Conservation (phyloP, 1,139 yeast genomes). For the Debaryomycetaceae sp. region DNA sequence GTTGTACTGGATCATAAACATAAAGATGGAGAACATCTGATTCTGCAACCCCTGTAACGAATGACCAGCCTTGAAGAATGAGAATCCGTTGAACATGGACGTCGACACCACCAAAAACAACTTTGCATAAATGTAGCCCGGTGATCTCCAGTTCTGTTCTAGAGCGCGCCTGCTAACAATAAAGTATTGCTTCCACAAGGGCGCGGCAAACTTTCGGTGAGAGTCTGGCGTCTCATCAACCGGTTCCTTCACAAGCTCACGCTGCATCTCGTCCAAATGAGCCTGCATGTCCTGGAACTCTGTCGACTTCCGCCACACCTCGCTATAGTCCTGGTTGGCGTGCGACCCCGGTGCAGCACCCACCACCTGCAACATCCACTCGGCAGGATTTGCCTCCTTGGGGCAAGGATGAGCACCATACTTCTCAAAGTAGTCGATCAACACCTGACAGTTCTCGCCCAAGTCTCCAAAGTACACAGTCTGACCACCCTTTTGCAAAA, state of each 20-base stretch:
- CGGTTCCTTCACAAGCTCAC: conserved; percentile 24
- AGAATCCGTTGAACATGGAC: conserved; percentile 60
- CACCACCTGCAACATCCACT: conserved; percentile 72
- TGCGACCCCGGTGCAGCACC: conserved; percentile 75
- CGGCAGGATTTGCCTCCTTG: conserved; percentile 64
- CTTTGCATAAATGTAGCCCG: conserved; percentile 59
- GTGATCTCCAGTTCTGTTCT: conserved; percentile 68
- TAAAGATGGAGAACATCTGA: conserved; percentile 45
- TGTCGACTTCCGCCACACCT: conserved; percentile 53
- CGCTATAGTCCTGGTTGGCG: conserved; percentile 52
- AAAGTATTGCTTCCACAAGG: conserved; percentile 34
- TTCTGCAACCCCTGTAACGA: conserved; percentile 50
- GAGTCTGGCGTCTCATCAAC: conserved; percentile 20
- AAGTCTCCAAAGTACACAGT: conserved; percentile 77
- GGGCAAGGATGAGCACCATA: conserved; percentile 56
- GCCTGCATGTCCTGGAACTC: conserved; percentile 36
- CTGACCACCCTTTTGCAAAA: conserved; percentile 63
- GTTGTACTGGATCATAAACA: conserved; percentile 38
- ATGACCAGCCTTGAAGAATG: conserved; percentile 57
- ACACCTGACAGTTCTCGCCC: conserved; percentile 49
- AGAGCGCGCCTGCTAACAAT: conserved; percentile 45
- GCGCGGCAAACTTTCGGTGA: conserved; percentile 31
- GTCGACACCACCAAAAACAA: conserved; percentile 38
- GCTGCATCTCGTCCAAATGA: conserved; percentile 36
- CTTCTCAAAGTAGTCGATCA: conserved; percentile 58